Evolutionary conservation across 2,329 filamentous ascomycete genomes (phyloP), one percentile per base, ranked within the genome.

Genomic region (Akanthomyces dipterigenus): DNA sequence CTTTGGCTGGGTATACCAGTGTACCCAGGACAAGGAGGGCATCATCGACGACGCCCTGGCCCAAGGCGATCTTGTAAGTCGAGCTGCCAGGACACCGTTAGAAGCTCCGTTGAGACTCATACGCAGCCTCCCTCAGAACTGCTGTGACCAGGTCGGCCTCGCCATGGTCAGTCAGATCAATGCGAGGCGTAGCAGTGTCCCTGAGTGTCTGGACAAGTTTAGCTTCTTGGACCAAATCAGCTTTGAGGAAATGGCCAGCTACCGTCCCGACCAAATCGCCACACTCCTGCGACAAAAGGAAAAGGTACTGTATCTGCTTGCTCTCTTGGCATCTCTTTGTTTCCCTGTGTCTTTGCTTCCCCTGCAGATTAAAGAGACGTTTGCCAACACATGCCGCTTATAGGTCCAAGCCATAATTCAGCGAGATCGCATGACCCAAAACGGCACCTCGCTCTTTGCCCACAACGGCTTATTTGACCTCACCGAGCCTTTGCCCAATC

Each of bases 1-100:
- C 18, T 78, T 87, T 58, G 88, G 89, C 28, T 95, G 88, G 83
- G 75, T 95, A 24, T 95, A 90, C 71, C 78, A 82, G 63, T 95
- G 91, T 72, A 82, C 80, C 14, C 84, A 90, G 70, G 89, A 92
- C 67, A 76, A 76, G 12, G 78, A 83, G 34, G 73, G 77, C 54
- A 66, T 75, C 51, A 70, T 73, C 26, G 74, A 74, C 58, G 66
- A 70, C 45, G 65, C 67, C 7, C 63, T 68, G 40, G 66, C 63
- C 16, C 64, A 67, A 60, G 64, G 69, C 63, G 65, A 68, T 63
- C 56, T 60, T 42, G 63, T 64, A 57, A 40, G 60, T 50, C 20
- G 40, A 12, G 7, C 36, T n/a, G 16, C 6, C 5, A 22, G 2
- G 24, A 16, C 5, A 24, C n/a, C n/a, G 7, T 11, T 2, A 2